Conservation (phyloP, 2,329 filamentous ascomycete species). For the Sporothrix curviconia region DNA sequence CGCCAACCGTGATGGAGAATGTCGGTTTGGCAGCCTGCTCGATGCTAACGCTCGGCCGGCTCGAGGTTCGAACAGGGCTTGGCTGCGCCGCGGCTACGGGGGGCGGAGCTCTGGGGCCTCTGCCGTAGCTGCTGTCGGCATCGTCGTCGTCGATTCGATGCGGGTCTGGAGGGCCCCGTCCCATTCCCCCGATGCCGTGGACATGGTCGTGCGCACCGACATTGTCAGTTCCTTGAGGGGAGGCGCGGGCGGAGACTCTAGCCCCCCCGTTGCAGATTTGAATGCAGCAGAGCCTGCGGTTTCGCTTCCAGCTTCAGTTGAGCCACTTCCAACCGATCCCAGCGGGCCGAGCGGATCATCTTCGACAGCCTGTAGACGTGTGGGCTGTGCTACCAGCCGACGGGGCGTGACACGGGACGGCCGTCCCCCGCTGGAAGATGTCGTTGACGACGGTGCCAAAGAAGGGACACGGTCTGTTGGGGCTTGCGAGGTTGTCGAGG, state of each 20-base stretch:
- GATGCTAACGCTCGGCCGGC: constrained; percentile 74
- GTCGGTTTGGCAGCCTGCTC: constrained; percentile 90
- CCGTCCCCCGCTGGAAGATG: constrained; percentile 30
- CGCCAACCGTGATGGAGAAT: constrained; percentile 86
- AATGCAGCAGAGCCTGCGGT: neutral
- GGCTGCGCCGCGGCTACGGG: constrained; percentile 54
- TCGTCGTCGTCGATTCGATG: constrained; percentile 69
- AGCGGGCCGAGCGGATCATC: constrained; percentile 72
- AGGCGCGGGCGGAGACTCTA: constrained; percentile 54
- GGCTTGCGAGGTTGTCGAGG: constrained; percentile 26
- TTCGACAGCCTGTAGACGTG: constrained; percentile 68
- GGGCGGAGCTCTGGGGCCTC: constrained; percentile 58
- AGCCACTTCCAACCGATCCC: constrained; percentile 45
- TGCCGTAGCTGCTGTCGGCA: constrained; percentile 43
- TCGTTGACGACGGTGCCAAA: constrained; percentile 20
- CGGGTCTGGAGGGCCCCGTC: constrained; percentile 44
- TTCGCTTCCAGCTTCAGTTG: constrained; percentile 19
- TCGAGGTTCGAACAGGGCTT: constrained; percentile 45
- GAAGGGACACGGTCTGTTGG: constrained; percentile 24
- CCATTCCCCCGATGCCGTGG: constrained; percentile 28
- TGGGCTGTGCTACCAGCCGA: constrained; percentile 66
- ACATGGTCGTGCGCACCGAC: constrained; percentile 54
- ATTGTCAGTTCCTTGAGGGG: constrained; percentile 60
- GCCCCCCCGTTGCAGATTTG: neutral
- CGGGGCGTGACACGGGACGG: constrained; percentile 45